Conservation (phyloP, 306 rosid species). For the Lagenaria siceraria region DNA sequence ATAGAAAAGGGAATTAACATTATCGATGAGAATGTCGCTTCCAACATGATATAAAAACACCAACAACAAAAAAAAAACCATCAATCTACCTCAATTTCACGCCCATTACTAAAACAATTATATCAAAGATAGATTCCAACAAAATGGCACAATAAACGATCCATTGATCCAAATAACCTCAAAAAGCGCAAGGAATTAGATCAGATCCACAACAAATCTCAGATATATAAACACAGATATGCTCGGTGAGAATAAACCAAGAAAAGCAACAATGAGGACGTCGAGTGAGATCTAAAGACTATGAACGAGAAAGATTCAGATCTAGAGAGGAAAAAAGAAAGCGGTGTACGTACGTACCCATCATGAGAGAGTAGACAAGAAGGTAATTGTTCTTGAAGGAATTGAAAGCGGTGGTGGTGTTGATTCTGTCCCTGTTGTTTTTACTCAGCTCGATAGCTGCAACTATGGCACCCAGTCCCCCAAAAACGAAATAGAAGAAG, state of each 20-base stretch:
- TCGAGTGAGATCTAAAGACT: not conserved
- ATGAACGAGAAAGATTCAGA: constrained; percentile 12
- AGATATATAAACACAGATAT: not conserved
- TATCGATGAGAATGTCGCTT: not conserved
- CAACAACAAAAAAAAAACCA: not conserved
- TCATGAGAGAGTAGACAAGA: constrained; percentile 89
- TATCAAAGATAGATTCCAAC: not conserved
- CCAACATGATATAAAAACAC: too few relatives aligned
- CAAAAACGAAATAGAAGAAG: constrained; percentile 59
- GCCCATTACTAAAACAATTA: not conserved
- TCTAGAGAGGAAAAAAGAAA: constrained; percentile 9
- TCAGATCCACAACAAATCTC: not conserved
- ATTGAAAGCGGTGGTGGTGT: constrained; percentile 51
- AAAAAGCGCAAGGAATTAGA: not conserved
- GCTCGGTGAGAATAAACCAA: not conserved
- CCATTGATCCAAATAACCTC: not conserved
- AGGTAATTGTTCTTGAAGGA: constrained; percentile 92
- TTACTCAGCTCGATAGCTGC: constrained; percentile 75
- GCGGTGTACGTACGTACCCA: constrained; percentile 37
- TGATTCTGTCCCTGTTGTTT: constrained; percentile 66
- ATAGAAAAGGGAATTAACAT: not conserved
- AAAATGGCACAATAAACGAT: not conserved
- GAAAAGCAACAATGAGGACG: not conserved
- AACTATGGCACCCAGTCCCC: constrained; percentile 50
- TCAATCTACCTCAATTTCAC: not conserved